Evolutionary conservation across 2,329 filamentous ascomycete species (phyloP), one percentile per base, ranked within the genome.

Genomic region (Trichoderma sp.): DNA sequence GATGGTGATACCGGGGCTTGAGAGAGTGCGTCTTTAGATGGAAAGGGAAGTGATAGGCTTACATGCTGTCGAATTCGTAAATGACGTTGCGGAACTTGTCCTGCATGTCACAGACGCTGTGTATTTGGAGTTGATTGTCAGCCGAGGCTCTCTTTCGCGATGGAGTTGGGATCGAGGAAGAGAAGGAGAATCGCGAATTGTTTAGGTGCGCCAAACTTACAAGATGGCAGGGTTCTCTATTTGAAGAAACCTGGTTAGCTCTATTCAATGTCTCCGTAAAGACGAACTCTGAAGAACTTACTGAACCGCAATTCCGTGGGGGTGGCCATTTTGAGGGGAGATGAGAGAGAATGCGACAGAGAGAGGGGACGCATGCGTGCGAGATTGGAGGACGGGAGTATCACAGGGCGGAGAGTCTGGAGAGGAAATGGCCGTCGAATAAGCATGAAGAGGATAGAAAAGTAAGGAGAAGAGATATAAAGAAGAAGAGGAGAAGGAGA

Each of bases 21-120:
- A 24, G 24, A 24, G 24, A 24, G 24, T 24, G 24, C 24, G 24
- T 24, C 24, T 24, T 24, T 24, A 24, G 24, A 24, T 24, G 24
- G 24, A 24, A 24, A 24, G 24, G 24, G 24, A 24, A 24, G 24
- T 24, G 24, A 24, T 24, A 24, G 24, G 24, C 84, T 72, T 85
- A 93, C 90, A 98, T 88, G 80, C 92, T 94, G 74, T 93, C 89
- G 79, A 95, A 98, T 79, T 97, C 91, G 83, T 91, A 89, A 77
- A 98, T 97, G 71, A 91, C 91, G 9, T 86, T 85, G 73, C 93
- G 89, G 83, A 98, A 98, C 81, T 94, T 97, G 76, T 98, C 95
- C 84, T 98, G 95, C 74, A 98, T 86, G 79, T 98, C 95, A 84
- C 95, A 98, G 79, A 98, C 89, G 78, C 95, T 98, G 70, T 28